Conservation (phyloP, 2,329 filamentous ascomycete species). For the Cylindrodendrum hubeiense region DNA sequence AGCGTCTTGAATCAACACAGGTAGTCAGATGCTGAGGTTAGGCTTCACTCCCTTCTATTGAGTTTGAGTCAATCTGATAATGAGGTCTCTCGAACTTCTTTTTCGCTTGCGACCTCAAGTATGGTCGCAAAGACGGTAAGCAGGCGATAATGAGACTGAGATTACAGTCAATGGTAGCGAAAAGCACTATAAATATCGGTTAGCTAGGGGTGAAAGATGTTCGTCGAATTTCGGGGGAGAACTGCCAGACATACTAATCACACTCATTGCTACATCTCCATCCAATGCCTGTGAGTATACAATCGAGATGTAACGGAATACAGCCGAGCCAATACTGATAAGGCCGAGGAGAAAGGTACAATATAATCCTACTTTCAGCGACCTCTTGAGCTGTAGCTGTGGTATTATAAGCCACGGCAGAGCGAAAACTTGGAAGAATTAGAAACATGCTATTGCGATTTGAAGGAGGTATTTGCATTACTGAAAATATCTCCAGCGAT, state of each 20-base stretch:
- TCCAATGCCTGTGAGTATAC: not conserved
- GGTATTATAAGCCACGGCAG: not conserved
- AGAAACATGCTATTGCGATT: not conserved
- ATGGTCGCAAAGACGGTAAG: not conserved
- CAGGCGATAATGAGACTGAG: not conserved
- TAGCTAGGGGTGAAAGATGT: not conserved
- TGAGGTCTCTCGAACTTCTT: too few species aligned
- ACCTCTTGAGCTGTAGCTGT: not conserved
- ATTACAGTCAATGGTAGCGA: not conserved
- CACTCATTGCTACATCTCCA: not conserved
- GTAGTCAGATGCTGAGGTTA: too few species aligned
- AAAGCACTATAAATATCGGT: not conserved
- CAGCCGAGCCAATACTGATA: not conserved
- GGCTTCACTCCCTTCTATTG: too few species aligned
- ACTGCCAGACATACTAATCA: not conserved
- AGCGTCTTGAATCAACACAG: too few species aligned
- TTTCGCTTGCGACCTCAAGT: too few species aligned
- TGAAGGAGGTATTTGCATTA: not conserved
- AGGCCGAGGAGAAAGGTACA: not conserved
- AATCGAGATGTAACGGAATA: not conserved
- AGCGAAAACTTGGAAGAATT: not conserved
- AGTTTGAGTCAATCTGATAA: too few species aligned
- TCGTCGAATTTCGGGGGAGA: not conserved
- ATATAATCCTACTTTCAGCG: not conserved
- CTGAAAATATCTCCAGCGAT: constrained; percentile 27